Percentiles rank a stretch among this genome's conserved stretches.
These are phyloP conservation scores for Citrus cavaleriei DNA, from an alignment of 345 rosid genomes.

Conservation along the genomic window DNA sequence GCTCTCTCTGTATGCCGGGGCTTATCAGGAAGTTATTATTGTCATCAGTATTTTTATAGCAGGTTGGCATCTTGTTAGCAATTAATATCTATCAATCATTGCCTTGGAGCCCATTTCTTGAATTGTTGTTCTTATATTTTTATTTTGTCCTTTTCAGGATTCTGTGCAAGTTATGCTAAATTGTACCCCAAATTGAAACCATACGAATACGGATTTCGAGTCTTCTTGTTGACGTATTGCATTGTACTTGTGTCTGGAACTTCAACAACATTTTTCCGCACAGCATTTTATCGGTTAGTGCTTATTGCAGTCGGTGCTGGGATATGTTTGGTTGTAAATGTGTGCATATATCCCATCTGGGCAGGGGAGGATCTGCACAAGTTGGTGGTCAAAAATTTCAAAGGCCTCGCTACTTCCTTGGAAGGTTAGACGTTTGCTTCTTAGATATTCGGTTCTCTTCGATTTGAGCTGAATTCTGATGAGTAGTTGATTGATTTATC, in stretches of 20 bases:
- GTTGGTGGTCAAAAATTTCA: slow-evolving; percentile 71
- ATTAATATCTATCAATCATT: not conserved
- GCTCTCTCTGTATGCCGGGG: slow-evolving; percentile 41
- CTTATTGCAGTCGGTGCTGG: slow-evolving; percentile 70
- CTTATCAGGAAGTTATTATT: slow-evolving; percentile 43
- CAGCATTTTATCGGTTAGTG: slow-evolving; percentile 59
- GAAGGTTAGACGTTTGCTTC: slow-evolving; percentile 47
- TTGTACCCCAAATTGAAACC: slow-evolving; percentile 71
- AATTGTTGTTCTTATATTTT: too few species aligned
- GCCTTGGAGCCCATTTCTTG: too few species aligned
- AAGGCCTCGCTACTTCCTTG: slow-evolving; percentile 64
- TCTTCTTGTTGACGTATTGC: slow-evolving; percentile 86
- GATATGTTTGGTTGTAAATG: slow-evolving; percentile 53
- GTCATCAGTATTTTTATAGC: slow-evolving; percentile 66
- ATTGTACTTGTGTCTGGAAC: slow-evolving; percentile 78
- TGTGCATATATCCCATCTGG: slow-evolving; percentile 73
- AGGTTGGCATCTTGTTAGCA: slow-evolving; percentile 35
- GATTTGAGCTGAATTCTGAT: not conserved
- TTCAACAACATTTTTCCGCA: slow-evolving; percentile 41
- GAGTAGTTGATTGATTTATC: not conserved
- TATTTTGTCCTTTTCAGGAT: slow-evolving; percentile 32
- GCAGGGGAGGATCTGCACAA: slow-evolving; percentile 89
- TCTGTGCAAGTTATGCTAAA: slow-evolving; percentile 57
- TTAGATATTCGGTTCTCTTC: not conserved
- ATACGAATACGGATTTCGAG: slow-evolving; percentile 81